These are phyloP conservation scores for Coprinellus micaceus DNA, from an alignment of 768 basidiomycete species.

Conservation along the genomic window DNA sequence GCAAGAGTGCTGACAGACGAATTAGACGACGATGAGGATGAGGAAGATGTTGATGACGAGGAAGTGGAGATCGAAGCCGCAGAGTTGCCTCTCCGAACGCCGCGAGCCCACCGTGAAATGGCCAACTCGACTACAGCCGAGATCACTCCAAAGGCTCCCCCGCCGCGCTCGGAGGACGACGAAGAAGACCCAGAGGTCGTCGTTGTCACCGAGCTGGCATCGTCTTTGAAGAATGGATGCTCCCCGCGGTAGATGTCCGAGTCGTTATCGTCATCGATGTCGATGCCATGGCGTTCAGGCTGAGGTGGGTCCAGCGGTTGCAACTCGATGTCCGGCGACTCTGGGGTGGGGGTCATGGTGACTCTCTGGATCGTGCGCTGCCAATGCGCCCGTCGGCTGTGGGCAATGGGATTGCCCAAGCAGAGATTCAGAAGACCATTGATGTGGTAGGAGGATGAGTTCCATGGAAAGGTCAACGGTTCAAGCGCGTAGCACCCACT, in stretches of 20 bases:
- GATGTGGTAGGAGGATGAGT: background rate
- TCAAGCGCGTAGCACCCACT: background rate
- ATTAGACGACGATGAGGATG: slow-evolving; percentile 41
- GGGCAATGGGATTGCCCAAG: background rate
- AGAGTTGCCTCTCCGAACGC: slow-evolving; percentile 36
- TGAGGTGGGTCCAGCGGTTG: slow-evolving; percentile 2
- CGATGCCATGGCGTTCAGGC: slow-evolving; percentile 12
- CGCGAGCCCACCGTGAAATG: slow-evolving; percentile 64
- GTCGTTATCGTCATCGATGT: slow-evolving; percentile 25
- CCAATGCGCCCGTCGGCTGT: background rate
- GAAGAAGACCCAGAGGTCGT: slow-evolving; percentile 42
- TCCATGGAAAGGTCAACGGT: background rate
- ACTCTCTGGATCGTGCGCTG: background rate
- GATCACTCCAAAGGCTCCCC: slow-evolving; percentile 46
- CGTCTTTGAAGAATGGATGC: slow-evolving; percentile 29
- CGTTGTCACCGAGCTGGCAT: slow-evolving; percentile 34
- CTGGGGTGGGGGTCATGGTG: background rate
- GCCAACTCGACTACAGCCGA: slow-evolving; percentile 67
- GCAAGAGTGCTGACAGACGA: slow-evolving; percentile 39
- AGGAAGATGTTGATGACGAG: slow-evolving; percentile 39
- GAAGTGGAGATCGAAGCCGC: slow-evolving; percentile 36
- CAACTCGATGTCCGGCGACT: background rate
- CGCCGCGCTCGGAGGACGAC: slow-evolving; percentile 33
- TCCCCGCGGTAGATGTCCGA: slow-evolving; percentile 63
- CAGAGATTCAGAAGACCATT: background rate